Evolutionary conservation across 2,329 filamentous ascomycete species (phyloP).

Genomic region (Verticillium zaregamsianum): DNA sequence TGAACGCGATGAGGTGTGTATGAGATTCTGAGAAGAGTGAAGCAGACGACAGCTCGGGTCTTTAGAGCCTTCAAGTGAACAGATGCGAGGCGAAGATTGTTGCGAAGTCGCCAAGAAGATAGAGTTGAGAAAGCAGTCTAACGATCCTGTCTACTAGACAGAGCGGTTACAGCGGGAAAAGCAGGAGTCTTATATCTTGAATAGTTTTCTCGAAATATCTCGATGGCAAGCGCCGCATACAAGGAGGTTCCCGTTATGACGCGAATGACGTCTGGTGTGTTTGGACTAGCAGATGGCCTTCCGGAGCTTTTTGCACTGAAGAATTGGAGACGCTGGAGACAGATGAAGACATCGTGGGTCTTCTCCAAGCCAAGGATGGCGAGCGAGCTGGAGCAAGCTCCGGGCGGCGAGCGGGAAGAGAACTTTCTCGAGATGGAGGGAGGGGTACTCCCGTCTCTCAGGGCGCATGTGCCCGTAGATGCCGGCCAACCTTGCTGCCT

Average conservation of each 20-base stretch:
- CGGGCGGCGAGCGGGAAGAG: not conserved
- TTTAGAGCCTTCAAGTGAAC: not conserved
- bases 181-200: not conserved
- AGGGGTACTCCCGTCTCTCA: no score
- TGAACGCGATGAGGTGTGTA: not conserved
- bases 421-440: not conserved
- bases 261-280: not conserved
- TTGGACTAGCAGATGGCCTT: not conserved
- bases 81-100: not conserved
- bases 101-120: no score
- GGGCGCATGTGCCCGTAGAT: no score
- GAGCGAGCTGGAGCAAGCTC: not conserved
- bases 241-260: not conserved
- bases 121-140: not conserved
- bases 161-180: not conserved
- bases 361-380: not conserved
- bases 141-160: not conserved
- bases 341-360: slow-evolving; percentile 3
- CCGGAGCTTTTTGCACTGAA: not conserved
- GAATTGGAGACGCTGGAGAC: not conserved
- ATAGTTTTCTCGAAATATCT: not conserved
- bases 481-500: no score
- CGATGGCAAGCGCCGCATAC: not conserved
- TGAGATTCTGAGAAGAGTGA: not conserved
- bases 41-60: not conserved